Conservation (phyloP, 2,329 filamentous ascomycete genomes). For the Penicillium sp. region DNA sequence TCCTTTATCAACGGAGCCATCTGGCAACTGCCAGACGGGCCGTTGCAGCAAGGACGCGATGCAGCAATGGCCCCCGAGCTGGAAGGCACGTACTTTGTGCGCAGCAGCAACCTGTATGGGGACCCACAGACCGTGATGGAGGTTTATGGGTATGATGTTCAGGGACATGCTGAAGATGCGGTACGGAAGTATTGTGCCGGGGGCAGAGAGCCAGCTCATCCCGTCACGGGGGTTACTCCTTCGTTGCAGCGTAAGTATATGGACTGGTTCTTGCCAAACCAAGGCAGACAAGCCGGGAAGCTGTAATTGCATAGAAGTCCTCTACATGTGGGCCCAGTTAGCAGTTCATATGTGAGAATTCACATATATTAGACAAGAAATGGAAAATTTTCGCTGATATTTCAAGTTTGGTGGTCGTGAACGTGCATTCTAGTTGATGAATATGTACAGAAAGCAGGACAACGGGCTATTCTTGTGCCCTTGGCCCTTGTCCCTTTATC, state of each 20-base stretch:
- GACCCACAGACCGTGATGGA: conserved; percentile 39
- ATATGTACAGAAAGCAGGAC: conserved; percentile 21
- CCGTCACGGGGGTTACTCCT: conserved; percentile 30
- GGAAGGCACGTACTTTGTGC: conserved; percentile 33
- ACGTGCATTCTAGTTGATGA: conserved; percentile 12
- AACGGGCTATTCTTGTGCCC: neutral
- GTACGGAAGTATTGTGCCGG: conserved; percentile 16
- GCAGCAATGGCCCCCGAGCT: conserved; percentile 38
- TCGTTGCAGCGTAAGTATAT: conserved; percentile 33
- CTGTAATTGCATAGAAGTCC: neutral
- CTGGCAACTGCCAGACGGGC: conserved; percentile 39
- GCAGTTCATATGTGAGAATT: neutral
- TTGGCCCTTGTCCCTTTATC: neutral
- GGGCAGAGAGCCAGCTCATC: conserved; percentile 25
- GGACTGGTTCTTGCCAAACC: conserved; percentile 34
- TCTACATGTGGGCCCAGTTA: neutral
- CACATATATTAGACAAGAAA: too few relatives aligned
- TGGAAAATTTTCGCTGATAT: neutral
- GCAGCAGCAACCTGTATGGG: conserved; percentile 43
- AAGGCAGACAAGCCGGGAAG: conserved; percentile 6
- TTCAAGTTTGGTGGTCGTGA: conserved; percentile 6
- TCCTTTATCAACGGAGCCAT: conserved; percentile 40
- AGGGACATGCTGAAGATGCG: conserved; percentile 36
- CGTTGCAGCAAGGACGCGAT: conserved; percentile 36
- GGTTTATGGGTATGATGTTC: conserved; percentile 45